Evolutionary conservation across 768 basidiomycete genomes (phyloP), one percentile per base, ranked within the genome.

Genomic region (Russula earlei): DNA sequence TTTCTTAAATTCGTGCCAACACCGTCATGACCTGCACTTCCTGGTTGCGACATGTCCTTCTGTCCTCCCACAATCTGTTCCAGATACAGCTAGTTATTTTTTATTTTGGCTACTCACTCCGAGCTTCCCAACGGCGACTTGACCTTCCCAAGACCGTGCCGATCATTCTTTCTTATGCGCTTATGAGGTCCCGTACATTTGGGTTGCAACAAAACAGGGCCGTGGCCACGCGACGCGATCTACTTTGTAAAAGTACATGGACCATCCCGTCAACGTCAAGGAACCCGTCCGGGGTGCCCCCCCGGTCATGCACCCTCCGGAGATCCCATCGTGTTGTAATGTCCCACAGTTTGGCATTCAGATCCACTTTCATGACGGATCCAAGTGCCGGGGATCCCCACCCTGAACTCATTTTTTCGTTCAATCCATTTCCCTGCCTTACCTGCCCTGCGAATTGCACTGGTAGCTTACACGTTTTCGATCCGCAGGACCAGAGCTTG

Each of bases 251-350:
- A 36, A 34, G 34, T 8, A 31, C 38, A 48, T 27, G 50, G 53
- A 29, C 45, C 20, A 22, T 15, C 24, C 50, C 22, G 40, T 14
- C 54, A 49, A 29, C 54, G 20, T 27, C 49, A 42, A 52, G 58
- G 50, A 59, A 59, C 55, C 55, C 55, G 51, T 51, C 46, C 22
- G 33, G 47, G n/a, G 45, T 37, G 40, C 31, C 44, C 49, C 55
- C 43, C 31, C 7, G 1, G 36, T 36, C 34, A 52, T 48, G 51
- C 51, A 34, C 41, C 14, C 4, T 37, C 50, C 59, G 49, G 50
- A 58, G 55, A 59, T 60, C 59, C 24, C 41, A 58, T 58, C 49
- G 46, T 58, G 50, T 57, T 31, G 55, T 60, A 60, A 60, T 49
- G 9, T 58, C 51, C 56, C 27, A 48, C 2, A 33, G 46, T 48